Conservation (phyloP, 1,284 basidiomycete genomes). For the Leccinum cinnamomeum region DNA sequence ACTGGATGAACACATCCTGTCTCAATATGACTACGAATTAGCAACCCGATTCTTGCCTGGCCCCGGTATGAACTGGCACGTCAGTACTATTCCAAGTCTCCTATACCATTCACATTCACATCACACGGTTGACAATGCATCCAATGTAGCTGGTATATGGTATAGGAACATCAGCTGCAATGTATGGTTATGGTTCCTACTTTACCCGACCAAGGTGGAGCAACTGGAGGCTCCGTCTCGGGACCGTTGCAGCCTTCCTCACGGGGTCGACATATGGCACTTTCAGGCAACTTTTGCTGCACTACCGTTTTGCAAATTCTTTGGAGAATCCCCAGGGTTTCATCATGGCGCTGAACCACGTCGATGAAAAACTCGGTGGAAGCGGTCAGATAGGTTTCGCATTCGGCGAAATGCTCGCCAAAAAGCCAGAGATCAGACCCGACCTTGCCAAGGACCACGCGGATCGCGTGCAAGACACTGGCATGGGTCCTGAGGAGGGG, state of each 20-base stretch:
- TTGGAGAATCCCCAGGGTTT: constrained; percentile 49
- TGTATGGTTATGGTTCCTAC: constrained; percentile 32
- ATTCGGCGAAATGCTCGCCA: constrained; percentile 22
- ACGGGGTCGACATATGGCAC: constrained; percentile 34
- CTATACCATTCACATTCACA: background rate
- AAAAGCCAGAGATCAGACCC: constrained; percentile 15
- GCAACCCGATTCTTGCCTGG: constrained; percentile 53
- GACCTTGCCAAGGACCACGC: constrained; percentile 2
- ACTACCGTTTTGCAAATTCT: constrained; percentile 46
- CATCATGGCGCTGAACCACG: constrained; percentile 40
- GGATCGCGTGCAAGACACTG: constrained; percentile 10
- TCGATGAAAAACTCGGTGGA: constrained; percentile 37
- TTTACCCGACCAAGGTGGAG: constrained; percentile 33
- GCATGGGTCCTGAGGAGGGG: constrained; percentile 20
- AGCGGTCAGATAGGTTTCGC: constrained; percentile 28
- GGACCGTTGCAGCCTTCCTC: constrained; percentile 27
- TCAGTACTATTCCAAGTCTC: constrained; percentile 28
- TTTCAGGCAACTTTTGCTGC: constrained; percentile 44
- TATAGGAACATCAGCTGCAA: constrained; percentile 25
- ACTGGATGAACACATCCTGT: constrained; percentile 53
- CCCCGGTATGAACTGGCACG: constrained; percentile 42
- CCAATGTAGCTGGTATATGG: constrained; percentile 30
- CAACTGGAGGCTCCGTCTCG: constrained; percentile 25
- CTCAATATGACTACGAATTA: constrained; percentile 53
- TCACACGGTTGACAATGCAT: constrained; percentile 6